Percentiles rank a stretch among this genome's conserved stretches.
Evolutionary conservation across 345 rosid species (phyloP).

Genomic region (Hibiscus mutabilis): DNA sequence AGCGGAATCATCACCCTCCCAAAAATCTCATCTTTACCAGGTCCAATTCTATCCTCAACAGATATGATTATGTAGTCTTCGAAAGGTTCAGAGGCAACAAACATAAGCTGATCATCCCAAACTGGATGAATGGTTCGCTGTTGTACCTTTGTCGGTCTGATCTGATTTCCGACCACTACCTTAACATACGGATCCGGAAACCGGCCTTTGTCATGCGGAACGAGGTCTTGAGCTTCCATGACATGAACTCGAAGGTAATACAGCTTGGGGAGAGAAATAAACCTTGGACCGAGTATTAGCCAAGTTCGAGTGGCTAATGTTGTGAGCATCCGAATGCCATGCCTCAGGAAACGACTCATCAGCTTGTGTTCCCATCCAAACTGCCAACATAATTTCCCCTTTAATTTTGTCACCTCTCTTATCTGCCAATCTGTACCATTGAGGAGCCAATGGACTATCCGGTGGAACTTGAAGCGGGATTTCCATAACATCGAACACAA

Average conservation of each 20-base stretch:
- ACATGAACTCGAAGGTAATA: constrained; percentile 75
- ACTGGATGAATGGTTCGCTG: constrained; percentile 53
- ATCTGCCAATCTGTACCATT: background rate
- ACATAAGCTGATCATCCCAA: constrained; percentile 84
- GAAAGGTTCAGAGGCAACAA: constrained; percentile 90
- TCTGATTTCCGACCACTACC: constrained; percentile 58
- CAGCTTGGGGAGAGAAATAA: constrained; percentile 84
- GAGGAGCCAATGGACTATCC: background rate
- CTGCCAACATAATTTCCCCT: constrained; percentile 94
- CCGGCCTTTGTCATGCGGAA: constrained; percentile 57
- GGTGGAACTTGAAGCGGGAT: background rate
- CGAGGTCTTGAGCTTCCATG: constrained; percentile 79
- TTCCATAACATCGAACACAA: background rate
- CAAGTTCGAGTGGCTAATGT: constrained; percentile 56
- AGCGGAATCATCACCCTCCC: constrained; percentile 51
- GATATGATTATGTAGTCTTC: constrained; percentile 65
- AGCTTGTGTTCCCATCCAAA: constrained; percentile 98
- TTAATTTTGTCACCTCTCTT: constrained; percentile 29
- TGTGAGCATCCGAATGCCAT: constrained; percentile 97
- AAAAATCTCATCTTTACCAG: constrained; percentile 66
- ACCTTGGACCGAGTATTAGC: constrained; percentile 81
- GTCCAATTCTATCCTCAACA: constrained; percentile 66
- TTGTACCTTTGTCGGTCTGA: constrained; percentile 41
- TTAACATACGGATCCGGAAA: constrained; percentile 54
- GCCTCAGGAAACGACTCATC: constrained; percentile 93